Base-by-base conservation (phyloP, 768 basidiomycete genomes). In the Mycena rosella region DNA sequence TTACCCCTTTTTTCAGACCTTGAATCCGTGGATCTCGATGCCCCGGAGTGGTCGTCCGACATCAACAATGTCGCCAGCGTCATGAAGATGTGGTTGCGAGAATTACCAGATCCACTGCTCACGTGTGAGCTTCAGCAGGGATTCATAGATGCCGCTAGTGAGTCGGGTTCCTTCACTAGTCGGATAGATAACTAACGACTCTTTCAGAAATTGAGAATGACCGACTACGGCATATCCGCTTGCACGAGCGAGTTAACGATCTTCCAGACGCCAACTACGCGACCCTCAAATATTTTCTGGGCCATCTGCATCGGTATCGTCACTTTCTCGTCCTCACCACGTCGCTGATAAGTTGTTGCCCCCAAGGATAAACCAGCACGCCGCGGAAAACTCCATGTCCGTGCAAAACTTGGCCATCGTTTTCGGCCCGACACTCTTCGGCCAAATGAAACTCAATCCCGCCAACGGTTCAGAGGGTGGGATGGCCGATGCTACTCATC, bases 211-310 rank as follows among this genome's bases (percentile, higher is more conserved):
- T 93, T 69, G 98, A 99, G 60, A 98, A 97, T 74, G 96, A 98
- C 72, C 89, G 97, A 56, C 82, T 99, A 71, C 88, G 97, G 65
- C 97, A 99, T 74, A 99, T 99, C 70, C 89, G 96, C 55, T 82
- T 99, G 58, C 98, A 99, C 75, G 98, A 99, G 76, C 90, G 96
- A 51, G 96, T 99, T 51, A 99, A 99, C 74, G 97, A 98, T 71
- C 86, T 99, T 59, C 97, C 98, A 15, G 98, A 99, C 80, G 88
- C 98, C n/a, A 98, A 99, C 79, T 99, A 99, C 75, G 95, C 98
- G 2, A 97, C 97, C 1, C 84, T 99, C 56, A 98, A 99, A 77
- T 98, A 87, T 78, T 93, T 99, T 78, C 85, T 99, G 84, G 96
- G 94, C 15, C 98, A 99, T 81, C 83, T 99, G 68, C 87, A 98